A percentile compares a stretch with the other conserved stretches of the same genome.
Evolutionary conservation across 176 grass and related monocot genomes (phyloP).

Genomic region (barley (Hordeum vulgare)): MorexV3_pseudomolecules_assembly NC_058524.1:62299304-62299803

Average conservation of each 20-base stretch:
- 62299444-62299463: slow-evolving; percentile 82
- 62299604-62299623: neutral
- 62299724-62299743: no score
- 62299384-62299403: no score
- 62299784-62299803: no score
- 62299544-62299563: neutral
- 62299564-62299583: neutral
- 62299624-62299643: neutral
- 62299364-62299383: neutral
- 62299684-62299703: neutral
- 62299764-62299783: no score
- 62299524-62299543: neutral
- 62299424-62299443: slow-evolving; percentile 58
- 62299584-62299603: neutral
- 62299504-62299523: slow-evolving; percentile 62
- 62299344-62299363: neutral
- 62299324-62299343: neutral
- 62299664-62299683: neutral
- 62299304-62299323: neutral
- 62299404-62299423: neutral
- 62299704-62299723: neutral
- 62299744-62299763: no score
- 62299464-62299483: slow-evolving; percentile 38
- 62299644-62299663: neutral
- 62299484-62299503: slow-evolving; percentile 54